These are phyloP conservation scores for Aspergillus aculeatus DNA, from an alignment of 2,329 filamentous ascomycete genomes.

Conservation along the genomic window DNA sequence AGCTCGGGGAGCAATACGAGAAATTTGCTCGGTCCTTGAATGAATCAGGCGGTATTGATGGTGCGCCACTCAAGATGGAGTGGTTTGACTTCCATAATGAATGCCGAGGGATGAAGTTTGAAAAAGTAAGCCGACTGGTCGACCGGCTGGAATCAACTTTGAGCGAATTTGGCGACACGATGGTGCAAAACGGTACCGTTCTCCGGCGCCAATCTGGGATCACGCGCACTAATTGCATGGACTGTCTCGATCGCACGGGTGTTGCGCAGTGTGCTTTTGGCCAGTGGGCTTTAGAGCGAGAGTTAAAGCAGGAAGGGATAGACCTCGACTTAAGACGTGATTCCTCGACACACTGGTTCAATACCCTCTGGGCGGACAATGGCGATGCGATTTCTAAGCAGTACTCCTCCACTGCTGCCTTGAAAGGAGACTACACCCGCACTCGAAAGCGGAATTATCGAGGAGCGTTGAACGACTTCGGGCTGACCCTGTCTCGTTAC, in stretches of 20 bases:
- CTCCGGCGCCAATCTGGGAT: constrained; percentile 65
- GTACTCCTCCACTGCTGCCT: constrained; percentile 90
- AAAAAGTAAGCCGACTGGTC: constrained; percentile 82
- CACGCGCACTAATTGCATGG: constrained; percentile 97
- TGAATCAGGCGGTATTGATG: constrained; percentile 55
- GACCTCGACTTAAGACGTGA: constrained; percentile 73
- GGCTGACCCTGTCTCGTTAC: constrained; percentile 74
- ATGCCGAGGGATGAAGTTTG: constrained; percentile 95
- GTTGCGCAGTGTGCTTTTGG: constrained; percentile 92
- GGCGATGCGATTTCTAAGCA: constrained; percentile 94
- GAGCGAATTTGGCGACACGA: constrained; percentile 69
- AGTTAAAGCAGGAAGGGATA: constrained; percentile 73
- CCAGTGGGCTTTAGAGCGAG: constrained; percentile 74
- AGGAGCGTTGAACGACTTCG: constrained; percentile 86
- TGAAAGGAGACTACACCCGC: constrained; percentile 95
- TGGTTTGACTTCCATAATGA: constrained; percentile 98
- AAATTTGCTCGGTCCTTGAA: constrained; percentile 67
- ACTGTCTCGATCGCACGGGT: constrained; percentile 93
- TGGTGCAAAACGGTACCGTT: constrained; percentile 49
- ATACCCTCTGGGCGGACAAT: constrained; percentile 95
- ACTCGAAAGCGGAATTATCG: constrained; percentile 87
- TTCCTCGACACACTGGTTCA: constrained; percentile 87
- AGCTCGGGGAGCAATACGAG: constrained; percentile 77
- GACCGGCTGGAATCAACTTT: constrained; percentile 67
- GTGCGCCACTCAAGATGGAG: constrained; percentile 65